Base-by-base conservation (phyloP, 2,329 filamentous ascomycete genomes). In the Fusarium sp. region DNA sequence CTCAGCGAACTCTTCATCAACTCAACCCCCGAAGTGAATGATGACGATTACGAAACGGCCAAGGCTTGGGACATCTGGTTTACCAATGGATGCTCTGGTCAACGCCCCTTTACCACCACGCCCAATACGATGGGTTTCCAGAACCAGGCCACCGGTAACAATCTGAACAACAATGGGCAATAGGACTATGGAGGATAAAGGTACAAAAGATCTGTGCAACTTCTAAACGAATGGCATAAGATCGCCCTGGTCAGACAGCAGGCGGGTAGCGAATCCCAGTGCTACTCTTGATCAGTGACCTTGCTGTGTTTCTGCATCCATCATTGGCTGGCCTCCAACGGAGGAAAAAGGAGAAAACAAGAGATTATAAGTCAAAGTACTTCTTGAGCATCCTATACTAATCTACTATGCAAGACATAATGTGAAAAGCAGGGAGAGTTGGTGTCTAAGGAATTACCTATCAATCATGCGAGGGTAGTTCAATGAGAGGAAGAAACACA, bases 361-460 rank as follows among this genome's bases (percentile, higher is more conserved):
- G 28, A 26, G 32, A 22, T 34, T 12, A 36, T 26, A 36, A 45
- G 39, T 28, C 42, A 63, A 47, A 45, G 39, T 50, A 68, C 48
- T 74, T 68, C 60, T 67, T 62, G 42, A 36, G 58, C 64, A 72
- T 70, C 62, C 58, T 63, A 59, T 54, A 51, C 44, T 54, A 28
- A 42, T 62, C 28, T 50, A 63, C 55, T 69, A 64, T 75, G 59
- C 67, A 66, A 47, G 61, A 67, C 62, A 57, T 42, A 62, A 48
- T 51, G 41, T 63, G 48, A 60, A 38, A 60, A 65, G 65, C 62
- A 73, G 57, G 34, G 47, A 55, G 48, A 61, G 38, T 57, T 61
- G 55, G 71, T 69, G 47, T 60, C 63, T 69, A 58, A 54, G 67
- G 56, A 51, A 67, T 70, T 65, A 62, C 55, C 66, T 75, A 72